Percentiles rank a stretch among this genome's conserved stretches.
phyloP scores from a whole-genome alignment of 179 eudicot species.

The Sideroxylon spinosum region DNA sequence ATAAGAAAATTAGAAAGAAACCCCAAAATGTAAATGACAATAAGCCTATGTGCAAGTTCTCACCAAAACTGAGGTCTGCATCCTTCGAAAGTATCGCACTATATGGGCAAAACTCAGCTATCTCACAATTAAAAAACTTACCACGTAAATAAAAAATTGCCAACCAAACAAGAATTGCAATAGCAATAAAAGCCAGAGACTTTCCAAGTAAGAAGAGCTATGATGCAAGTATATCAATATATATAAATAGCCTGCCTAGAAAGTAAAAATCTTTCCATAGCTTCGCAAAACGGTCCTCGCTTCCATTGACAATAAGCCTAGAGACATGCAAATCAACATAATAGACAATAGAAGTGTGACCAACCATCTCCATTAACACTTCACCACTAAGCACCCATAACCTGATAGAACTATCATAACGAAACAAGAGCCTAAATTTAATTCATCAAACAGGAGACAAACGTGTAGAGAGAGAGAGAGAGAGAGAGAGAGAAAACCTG shows the following conservation, averaged over 20 bases:
- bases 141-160: neutral
- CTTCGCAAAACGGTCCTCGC: slow-evolving; percentile 87
- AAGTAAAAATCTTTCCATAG: slow-evolving; percentile 80
- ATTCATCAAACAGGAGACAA: no score
- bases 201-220: neutral
- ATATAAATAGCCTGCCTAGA: neutral
- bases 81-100: neutral
- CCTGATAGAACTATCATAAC: slow-evolving; percentile 67
- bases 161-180: neutral
- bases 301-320: slow-evolving; percentile 85
- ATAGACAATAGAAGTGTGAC: slow-evolving; percentile 91
- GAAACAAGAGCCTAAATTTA: slow-evolving; percentile 13
- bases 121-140: neutral
- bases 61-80: neutral
- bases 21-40: neutral
- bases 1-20: neutral
- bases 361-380: slow-evolving; percentile 95
- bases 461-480: no score
- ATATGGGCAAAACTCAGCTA: slow-evolving; percentile 1
- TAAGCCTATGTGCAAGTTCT: neutral
- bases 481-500: no score
- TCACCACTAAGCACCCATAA: slow-evolving; percentile 82
- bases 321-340: slow-evolving; percentile 82
- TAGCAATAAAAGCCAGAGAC: neutral
- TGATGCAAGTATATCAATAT: neutral